phyloP scores from a whole-genome alignment of 257 asterid species.

The Penstemon eatonii region DNA sequence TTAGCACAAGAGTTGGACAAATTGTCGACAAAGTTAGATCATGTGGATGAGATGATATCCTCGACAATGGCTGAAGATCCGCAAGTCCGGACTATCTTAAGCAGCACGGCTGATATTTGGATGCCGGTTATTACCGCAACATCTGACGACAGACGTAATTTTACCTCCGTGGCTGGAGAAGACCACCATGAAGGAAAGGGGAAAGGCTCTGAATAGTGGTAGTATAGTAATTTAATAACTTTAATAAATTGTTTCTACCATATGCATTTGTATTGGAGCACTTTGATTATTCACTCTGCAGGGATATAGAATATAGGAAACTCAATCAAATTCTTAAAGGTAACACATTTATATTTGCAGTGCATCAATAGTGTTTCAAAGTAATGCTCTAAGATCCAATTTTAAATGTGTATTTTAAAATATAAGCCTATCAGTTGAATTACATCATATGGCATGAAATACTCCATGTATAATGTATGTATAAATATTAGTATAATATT shows the following conservation, averaged over 20 bases:
- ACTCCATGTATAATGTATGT: too few relatives aligned
- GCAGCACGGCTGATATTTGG: conserved; percentile 89
- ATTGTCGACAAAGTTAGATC: conserved; percentile 73
- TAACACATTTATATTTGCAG: too few relatives aligned
- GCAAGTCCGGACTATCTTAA: conserved; percentile 64
- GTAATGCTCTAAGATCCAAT: too few relatives aligned
- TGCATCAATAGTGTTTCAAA: too few relatives aligned
- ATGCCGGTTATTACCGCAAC: conserved; percentile 90
- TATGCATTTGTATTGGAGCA: neutral
- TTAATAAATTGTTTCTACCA: conserved; percentile 20
- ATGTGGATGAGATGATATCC: conserved; percentile 81
- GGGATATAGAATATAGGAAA: too few relatives aligned
- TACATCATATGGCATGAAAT: too few relatives aligned
- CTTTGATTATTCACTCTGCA: too few relatives aligned
- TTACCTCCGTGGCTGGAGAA: conserved; percentile 40
- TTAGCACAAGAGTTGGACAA: conserved; percentile 82
- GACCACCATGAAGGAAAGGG: conserved; percentile 43
- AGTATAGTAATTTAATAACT: conserved; percentile 10
- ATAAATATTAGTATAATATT: too few relatives aligned
- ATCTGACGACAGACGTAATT: conserved; percentile 75
- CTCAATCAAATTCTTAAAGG: too few relatives aligned
- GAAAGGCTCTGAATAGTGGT: conserved; percentile 43
- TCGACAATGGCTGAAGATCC: conserved; percentile 78
- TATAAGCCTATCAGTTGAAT: too few relatives aligned
- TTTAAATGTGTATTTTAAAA: too few relatives aligned